A percentile compares a stretch with the other conserved stretches of the same genome.
These are phyloP conservation scores for Xylaria sp. DNA, from an alignment of 2,329 filamentous ascomycete genomes.

Conservation along the genomic window DNA sequence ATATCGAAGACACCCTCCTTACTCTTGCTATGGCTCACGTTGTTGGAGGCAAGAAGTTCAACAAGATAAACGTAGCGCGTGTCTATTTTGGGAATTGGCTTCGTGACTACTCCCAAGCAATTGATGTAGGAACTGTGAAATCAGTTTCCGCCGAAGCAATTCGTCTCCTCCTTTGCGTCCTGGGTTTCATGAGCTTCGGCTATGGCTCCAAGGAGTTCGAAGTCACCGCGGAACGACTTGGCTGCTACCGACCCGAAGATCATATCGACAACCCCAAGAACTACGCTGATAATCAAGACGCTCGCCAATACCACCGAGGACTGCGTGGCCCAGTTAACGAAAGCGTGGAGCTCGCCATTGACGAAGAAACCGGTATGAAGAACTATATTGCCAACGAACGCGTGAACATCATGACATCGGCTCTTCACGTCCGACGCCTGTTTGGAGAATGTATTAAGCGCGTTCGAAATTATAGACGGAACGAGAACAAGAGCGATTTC, in stretches of 20 bases:
- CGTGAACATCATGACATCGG: slow-evolving; percentile 82
- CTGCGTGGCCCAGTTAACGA: slow-evolving; percentile 87
- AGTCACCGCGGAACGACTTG: slow-evolving; percentile 80
- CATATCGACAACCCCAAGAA: slow-evolving; percentile 84
- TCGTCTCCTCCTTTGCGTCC: slow-evolving; percentile 85
- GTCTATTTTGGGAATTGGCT: slow-evolving; percentile 99
- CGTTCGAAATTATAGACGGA: slow-evolving; percentile 77
- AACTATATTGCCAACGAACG: slow-evolving; percentile 94
- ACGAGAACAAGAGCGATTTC: slow-evolving; percentile 77
- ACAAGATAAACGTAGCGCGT: slow-evolving; percentile 85
- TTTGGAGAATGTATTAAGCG: slow-evolving; percentile 81
- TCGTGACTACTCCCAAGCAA: slow-evolving; percentile 90
- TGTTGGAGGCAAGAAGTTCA: slow-evolving; percentile 79
- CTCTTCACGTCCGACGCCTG: slow-evolving; percentile 78
- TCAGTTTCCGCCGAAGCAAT: slow-evolving; percentile 91
- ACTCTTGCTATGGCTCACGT: slow-evolving; percentile 69
- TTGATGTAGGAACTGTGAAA: slow-evolving; percentile 93
- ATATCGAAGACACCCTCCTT: slow-evolving; percentile 91
- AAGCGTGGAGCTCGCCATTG: slow-evolving; percentile 79
- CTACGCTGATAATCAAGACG: slow-evolving; percentile 90
- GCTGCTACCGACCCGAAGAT: slow-evolving; percentile 84
- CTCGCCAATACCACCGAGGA: slow-evolving; percentile 81
- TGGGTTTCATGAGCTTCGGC: slow-evolving; percentile 90
- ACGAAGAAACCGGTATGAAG: slow-evolving; percentile 82
- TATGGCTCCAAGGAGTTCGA: slow-evolving; percentile 87